Conservation (phyloP, 495 filamentous ascomycete species). For the Evernia prunastri region DNA sequence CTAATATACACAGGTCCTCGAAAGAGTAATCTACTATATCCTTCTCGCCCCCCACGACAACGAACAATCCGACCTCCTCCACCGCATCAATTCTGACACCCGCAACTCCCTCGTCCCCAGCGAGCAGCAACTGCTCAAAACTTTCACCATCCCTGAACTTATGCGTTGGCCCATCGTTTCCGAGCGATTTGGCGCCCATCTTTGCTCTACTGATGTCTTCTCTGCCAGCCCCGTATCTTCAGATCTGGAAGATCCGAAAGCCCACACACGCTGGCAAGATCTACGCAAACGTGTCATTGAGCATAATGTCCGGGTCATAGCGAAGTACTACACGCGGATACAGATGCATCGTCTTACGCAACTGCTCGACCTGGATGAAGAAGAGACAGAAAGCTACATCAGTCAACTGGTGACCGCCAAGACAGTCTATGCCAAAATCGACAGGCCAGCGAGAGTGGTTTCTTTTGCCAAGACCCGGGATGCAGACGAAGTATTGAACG, state of each 20-base stretch:
- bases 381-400: slow-evolving; percentile 97
- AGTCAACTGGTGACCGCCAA: slow-evolving; percentile 90
- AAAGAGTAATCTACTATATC: slow-evolving; percentile 93
- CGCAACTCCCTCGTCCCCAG: slow-evolving; percentile 62
- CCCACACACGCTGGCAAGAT: slow-evolving; percentile 79
- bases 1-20: slow-evolving; percentile 53
- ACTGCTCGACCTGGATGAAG: slow-evolving; percentile 83
- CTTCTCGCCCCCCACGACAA: slow-evolving; percentile 97
- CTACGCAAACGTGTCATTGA: slow-evolving; percentile 97
- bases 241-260: slow-evolving; percentile 58
- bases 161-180: slow-evolving; percentile 97
- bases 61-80: slow-evolving; percentile 94
- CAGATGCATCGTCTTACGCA: slow-evolving; percentile 80
- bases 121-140: slow-evolving; percentile 76
- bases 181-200: slow-evolving; percentile 75
- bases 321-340: slow-evolving; percentile 98
- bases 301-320: slow-evolving; percentile 94
- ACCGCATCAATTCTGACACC: slow-evolving; percentile 69
- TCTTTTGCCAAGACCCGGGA: slow-evolving; percentile 89
- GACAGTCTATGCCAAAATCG: slow-evolving; percentile 96
- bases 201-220: slow-evolving; percentile 91
- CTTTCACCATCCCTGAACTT: slow-evolving; percentile 90
- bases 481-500: slow-evolving; percentile 95
- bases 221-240: slow-evolving; percentile 33
- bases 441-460: slow-evolving; percentile 84